Conservation (phyloP, 768 basidiomycete species). For the Tricholoma sp. region DNA sequence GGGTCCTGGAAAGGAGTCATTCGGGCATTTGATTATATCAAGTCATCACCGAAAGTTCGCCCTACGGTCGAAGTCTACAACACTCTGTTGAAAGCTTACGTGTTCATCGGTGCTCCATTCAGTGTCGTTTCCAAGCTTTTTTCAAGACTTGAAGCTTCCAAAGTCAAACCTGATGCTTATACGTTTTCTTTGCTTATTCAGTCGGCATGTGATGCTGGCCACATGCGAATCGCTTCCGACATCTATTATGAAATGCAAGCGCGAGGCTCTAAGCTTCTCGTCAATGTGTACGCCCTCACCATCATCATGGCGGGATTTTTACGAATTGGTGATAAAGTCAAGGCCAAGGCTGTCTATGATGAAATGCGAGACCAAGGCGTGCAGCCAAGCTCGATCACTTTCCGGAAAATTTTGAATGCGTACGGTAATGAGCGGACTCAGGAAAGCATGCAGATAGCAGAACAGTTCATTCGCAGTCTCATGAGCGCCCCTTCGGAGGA, state of each 20-base stretch:
- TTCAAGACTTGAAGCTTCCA: conserved; percentile 41
- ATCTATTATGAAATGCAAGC: conserved; percentile 60
- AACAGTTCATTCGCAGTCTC: conserved; percentile 57
- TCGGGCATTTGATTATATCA: conserved; percentile 60
- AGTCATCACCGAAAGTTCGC: conserved; percentile 27
- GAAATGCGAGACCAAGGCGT: conserved; percentile 67
- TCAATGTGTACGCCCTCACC: conserved; percentile 61
- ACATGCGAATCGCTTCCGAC: conserved; percentile 58
- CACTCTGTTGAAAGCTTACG: conserved; percentile 77
- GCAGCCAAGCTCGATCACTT: conserved; percentile 63
- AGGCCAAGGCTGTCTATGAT: conserved; percentile 62
- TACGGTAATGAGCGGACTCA: conserved; percentile 47
- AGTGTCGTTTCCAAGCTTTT: conserved; percentile 57
- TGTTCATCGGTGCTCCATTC: conserved; percentile 77
- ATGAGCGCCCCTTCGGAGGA: conserved; percentile 29
- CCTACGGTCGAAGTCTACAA: conserved; percentile 65
- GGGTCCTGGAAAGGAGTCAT: conserved; percentile 78
- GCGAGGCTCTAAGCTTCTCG: conserved; percentile 32
- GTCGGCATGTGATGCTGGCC: conserved; percentile 70
- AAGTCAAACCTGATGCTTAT: conserved; percentile 51
- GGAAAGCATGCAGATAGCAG: conserved; percentile 54
- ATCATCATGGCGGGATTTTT: conserved; percentile 74
- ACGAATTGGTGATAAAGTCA: conserved; percentile 40
- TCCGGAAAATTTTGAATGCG: conserved; percentile 57
- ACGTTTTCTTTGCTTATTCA: conserved; percentile 76